Evolutionary conservation across 352 stramenopile genomes (phyloP), one percentile per base, ranked within the genome.

Genomic region (Phytophthora tubulina): DNA sequence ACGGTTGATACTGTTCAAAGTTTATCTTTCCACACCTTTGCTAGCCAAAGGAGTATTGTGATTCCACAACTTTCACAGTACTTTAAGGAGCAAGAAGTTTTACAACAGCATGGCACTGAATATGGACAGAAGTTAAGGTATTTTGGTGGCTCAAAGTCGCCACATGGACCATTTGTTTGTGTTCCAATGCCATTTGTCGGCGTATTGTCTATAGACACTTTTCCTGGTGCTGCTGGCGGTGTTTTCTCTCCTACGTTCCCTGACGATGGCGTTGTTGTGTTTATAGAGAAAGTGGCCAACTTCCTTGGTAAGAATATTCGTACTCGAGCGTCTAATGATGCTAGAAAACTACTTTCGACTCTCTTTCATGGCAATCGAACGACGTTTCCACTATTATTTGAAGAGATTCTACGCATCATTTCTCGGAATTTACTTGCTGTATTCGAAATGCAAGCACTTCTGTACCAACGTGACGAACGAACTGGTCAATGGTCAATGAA

Each of bases 121-220:
- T 31, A 67, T 11, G 42, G 45, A 7, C 60, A 62, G 63, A 70
- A 64, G 46, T 63, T 91, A 8, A 75, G 73, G 42, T 70, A 54
- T 32, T 84, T 89, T 35, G 57, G 77, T 1, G 36, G 38, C 1
- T 33, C 15, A 2, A 59, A 67, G 0, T 33, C 58, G 10, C 56
- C 42, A 1, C 80, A 85, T 4, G 67, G 70, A 2, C 52, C 82
- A 0, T 94, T 90, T 53, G 74, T 93, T 2, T 92, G 80, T 21
- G 77, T 93, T 4, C 85, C 88, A 8, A 90, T 95, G 44, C 86
- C 88, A 41, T 94, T 84, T 38, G 70, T 94, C 0, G 88, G 88
- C 0, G 56, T 94, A 3, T 64, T 95, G 6, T 82, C 76, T 0
- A 80, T 93, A 4, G 86, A 94, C 21, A 81, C 76, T 15, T 93